phyloP scores from a whole-genome alignment of 2,329 filamentous ascomycete species.

The Cladosporium sp. region DNA sequence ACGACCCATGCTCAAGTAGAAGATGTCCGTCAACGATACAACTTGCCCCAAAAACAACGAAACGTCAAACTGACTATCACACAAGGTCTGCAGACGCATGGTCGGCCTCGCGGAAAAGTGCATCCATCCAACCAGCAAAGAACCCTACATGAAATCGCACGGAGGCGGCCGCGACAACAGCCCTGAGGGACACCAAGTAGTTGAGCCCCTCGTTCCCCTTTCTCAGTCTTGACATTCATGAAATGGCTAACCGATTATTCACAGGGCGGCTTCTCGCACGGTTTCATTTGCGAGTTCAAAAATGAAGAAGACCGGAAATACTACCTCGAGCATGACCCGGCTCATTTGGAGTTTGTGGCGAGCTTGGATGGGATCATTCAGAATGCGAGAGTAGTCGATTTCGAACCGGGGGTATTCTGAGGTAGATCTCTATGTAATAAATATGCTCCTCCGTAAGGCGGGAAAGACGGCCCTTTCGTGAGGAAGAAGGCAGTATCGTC shows the following conservation, averaged over 20 bases:
- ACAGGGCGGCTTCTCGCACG: constrained; percentile 61
- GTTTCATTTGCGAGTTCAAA: constrained; percentile 65
- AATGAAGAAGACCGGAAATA: constrained; percentile 62
- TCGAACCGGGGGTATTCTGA: constrained; percentile 39
- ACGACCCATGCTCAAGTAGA: constrained; percentile 48
- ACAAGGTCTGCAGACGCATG: constrained; percentile 54
- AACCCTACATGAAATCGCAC: constrained; percentile 57
- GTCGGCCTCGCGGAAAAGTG: constrained; percentile 56
- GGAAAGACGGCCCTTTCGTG: not conserved
- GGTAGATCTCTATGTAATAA: not conserved
- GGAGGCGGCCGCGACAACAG: constrained; percentile 61
- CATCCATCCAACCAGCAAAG: constrained; percentile 53
- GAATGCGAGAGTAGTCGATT: constrained; percentile 59
- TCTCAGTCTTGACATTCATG: not conserved
- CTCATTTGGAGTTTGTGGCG: constrained; percentile 58
- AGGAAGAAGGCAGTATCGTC: not conserved
- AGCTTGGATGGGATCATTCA: constrained; percentile 46
- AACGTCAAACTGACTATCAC: constrained; percentile 1
- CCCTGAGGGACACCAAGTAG: constrained; percentile 45
- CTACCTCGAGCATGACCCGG: constrained; percentile 62
- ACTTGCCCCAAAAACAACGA: not conserved
- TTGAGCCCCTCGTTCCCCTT: not conserved
- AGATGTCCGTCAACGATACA: constrained; percentile 42
- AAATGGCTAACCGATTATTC: not conserved
- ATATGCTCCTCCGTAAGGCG: not conserved